Conservation (phyloP, 345 rosid species). For the Populus alba region DNA sequence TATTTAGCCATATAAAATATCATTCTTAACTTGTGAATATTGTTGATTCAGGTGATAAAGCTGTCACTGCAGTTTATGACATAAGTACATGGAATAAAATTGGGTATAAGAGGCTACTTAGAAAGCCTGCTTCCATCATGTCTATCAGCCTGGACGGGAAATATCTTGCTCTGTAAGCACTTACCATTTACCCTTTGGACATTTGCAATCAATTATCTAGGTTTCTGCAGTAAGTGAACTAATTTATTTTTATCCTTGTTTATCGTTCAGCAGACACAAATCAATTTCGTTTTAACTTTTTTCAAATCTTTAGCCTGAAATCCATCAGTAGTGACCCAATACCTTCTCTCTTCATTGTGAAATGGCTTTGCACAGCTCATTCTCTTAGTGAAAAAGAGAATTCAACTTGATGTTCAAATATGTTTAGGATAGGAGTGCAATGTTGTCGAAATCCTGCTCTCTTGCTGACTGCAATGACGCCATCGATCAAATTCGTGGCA, state of each 20-base stretch:
- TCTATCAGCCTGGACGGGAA: conserved; percentile 90
- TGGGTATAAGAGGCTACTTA: conserved; percentile 81
- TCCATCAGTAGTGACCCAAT: not conserved
- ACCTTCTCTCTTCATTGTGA: not conserved
- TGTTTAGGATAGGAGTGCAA: not conserved
- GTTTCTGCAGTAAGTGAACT: not conserved
- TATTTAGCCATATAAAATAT: not conserved
- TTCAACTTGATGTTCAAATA: not conserved
- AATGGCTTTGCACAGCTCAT: not conserved
- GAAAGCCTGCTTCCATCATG: conserved; percentile 74
- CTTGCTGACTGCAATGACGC: not conserved
- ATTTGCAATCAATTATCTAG: not conserved
- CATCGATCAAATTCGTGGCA: not conserved
- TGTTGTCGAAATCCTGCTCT: not conserved
- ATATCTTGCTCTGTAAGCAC: conserved; percentile 83
- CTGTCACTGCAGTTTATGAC: conserved; percentile 72
- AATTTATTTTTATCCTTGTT: not conserved
- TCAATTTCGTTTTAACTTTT: not conserved
- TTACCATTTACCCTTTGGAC: not conserved
- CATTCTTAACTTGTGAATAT: conserved; percentile 15
- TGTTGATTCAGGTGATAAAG: conserved; percentile 56
- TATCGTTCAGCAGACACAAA: not conserved
- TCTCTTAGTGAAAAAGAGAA: not conserved
- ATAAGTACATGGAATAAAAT: conserved; percentile 91
- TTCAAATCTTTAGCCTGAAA: not conserved